Percentiles rank a stretch among this genome's conserved stretches.
Conservation (phyloP, 129 eudicot genomes). For the Arctium minus region DNA sequence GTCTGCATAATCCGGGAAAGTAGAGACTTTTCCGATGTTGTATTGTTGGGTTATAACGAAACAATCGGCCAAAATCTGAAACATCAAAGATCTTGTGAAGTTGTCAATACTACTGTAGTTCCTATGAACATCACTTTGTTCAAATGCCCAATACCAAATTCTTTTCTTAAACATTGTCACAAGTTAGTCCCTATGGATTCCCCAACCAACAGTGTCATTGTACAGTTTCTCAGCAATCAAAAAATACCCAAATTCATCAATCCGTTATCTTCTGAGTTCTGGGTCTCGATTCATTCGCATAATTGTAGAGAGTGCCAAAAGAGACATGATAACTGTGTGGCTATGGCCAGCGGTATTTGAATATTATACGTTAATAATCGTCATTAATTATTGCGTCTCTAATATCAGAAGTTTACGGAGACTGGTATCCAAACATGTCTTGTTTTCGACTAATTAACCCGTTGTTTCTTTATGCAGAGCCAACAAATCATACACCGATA, state of each 20-base stretch:
- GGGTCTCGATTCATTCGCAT: background rate
- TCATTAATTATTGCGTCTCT: background rate
- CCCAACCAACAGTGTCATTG: background rate
- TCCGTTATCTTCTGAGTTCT: background rate
- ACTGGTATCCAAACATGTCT: background rate
- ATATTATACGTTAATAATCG: background rate
- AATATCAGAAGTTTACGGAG: background rate
- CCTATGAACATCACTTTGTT: background rate
- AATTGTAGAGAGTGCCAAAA: background rate
- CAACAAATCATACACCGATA: background rate
- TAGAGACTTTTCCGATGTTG: background rate
- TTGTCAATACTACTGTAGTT: background rate
- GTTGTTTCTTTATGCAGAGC: constrained; percentile 11
- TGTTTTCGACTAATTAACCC: background rate
- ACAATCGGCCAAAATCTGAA: background rate
- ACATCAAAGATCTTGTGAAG: background rate
- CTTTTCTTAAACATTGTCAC: background rate
- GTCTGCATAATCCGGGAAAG: background rate
- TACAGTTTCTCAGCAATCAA: background rate
- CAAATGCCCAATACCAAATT: background rate
- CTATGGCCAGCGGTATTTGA: background rate
- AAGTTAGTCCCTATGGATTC: background rate
- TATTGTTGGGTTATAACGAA: background rate
- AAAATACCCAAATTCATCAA: background rate
- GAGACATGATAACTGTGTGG: background rate